Conservation (phyloP, 2,329 filamentous ascomycete species). For the Trichophyton rubrum region DNA sequence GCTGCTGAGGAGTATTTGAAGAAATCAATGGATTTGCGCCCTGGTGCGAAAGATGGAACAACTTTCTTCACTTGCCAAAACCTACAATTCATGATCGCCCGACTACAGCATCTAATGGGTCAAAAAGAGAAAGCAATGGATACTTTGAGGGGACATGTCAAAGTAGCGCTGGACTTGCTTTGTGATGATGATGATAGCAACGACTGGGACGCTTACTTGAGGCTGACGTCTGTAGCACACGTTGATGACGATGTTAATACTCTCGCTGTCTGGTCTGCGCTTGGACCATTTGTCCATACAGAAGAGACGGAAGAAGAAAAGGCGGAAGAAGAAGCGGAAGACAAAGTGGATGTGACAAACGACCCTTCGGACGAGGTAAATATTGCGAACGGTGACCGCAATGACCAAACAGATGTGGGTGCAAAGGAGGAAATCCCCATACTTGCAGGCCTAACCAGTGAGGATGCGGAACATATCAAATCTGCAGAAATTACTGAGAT, state of each 20-base stretch:
- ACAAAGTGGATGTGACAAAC: not conserved
- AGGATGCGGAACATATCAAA: not conserved
- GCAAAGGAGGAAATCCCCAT: not conserved
- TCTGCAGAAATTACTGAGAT: not conserved
- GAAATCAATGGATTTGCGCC: constrained; percentile 9
- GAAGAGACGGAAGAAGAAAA: not conserved
- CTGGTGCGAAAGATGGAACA: not conserved
- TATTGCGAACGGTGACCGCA: not conserved
- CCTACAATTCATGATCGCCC: constrained; percentile 7
- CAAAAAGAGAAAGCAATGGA: constrained; percentile 16
- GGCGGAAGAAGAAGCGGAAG: not conserved
- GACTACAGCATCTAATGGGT: constrained; percentile 13
- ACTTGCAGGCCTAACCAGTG: not conserved
- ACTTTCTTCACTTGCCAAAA: not conserved
- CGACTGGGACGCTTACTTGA: constrained; percentile 18
- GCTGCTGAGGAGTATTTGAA: constrained; percentile 6
- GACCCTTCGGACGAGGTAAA: not conserved
- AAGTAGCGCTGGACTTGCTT: constrained; percentile 19
- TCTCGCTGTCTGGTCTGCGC: constrained; percentile 20
- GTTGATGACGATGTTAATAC: constrained; percentile 18
- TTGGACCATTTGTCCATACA: constrained; percentile 11
- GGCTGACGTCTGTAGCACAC: constrained; percentile 16
- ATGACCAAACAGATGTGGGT: not conserved
- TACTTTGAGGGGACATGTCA: constrained; percentile 15
- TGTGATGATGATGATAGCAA: constrained; percentile 20